Percentiles rank a stretch among this genome's conserved stretches.
Evolutionary conservation across 352 stramenopile genomes (phyloP).

Genomic region (Pythium rishiriense): DNA sequence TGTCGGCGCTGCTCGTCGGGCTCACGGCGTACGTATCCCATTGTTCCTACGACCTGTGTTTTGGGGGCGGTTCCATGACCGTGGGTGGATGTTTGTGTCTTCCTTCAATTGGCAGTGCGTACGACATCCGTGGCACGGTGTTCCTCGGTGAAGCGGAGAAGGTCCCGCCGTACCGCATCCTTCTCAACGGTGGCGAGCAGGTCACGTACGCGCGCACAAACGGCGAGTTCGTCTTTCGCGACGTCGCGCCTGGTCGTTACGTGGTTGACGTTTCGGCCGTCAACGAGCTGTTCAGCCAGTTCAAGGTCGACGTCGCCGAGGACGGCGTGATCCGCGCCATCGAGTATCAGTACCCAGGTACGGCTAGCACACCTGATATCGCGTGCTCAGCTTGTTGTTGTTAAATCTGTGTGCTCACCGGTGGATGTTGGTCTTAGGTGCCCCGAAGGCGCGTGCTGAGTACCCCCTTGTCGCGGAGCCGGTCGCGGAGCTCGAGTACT

Average conservation of each 20-base stretch:
- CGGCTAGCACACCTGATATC: neutral
- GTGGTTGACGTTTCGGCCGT: conserved; percentile 72
- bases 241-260: conserved; percentile 69
- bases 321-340: conserved; percentile 61
- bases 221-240: conserved; percentile 73
- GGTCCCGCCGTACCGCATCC: conserved; percentile 59
- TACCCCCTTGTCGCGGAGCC: conserved; percentile 69
- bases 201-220: conserved; percentile 63
- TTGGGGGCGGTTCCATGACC: too few relatives aligned
- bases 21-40: conserved; percentile 12
- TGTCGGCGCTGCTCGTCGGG: conserved; percentile 29
- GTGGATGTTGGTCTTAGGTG: too few relatives aligned
- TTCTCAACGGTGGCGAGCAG: conserved; percentile 76
- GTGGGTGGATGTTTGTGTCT: neutral
- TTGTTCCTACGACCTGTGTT: neutral
- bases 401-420: neutral
- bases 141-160: conserved; percentile 51
- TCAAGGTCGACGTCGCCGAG: conserved; percentile 56
- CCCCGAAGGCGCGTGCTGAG: conserved; percentile 52
- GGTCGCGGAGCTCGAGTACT: conserved; percentile 77
- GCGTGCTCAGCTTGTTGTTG: neutral
- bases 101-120: conserved; percentile 31
- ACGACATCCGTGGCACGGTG: conserved; percentile 59
- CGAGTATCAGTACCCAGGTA: conserved; percentile 80
- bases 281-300: conserved; percentile 76